Conservation (phyloP, 345 rosid genomes). For the Toxicodendron radicans region DNA sequence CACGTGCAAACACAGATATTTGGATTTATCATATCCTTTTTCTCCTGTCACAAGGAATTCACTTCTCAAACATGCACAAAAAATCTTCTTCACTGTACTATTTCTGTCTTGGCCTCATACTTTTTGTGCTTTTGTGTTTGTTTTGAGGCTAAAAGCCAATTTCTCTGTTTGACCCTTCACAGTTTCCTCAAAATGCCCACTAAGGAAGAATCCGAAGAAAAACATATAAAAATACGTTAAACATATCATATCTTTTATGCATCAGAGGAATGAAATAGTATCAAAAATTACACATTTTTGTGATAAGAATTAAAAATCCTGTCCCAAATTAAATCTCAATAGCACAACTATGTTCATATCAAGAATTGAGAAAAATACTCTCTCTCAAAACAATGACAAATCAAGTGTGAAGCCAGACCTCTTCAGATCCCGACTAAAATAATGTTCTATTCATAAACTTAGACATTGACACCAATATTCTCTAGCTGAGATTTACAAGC, state of each 20-base stretch:
- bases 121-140: neutral
- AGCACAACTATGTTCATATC: no score
- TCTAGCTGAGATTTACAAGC: constrained; percentile 5
- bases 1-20: constrained; percentile 19
- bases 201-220: neutral
- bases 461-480: neutral
- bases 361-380: neutral
- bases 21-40: constrained; percentile 2
- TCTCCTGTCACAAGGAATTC: constrained; percentile 11
- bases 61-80: constrained; percentile 17
- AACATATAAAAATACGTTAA: no score
- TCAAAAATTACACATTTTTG: no score
- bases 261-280: no score
- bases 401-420: neutral
- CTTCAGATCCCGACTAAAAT: neutral
- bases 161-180: neutral
- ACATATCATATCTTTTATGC: no score
- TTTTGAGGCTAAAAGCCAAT: neutral
- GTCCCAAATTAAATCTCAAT: no score
- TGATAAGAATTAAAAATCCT: no score
- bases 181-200: neutral
- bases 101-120: neutral
- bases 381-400: neutral
- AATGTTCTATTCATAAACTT: neutral
- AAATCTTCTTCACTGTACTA: neutral